A percentile compares a stretch with the other conserved stretches of the same genome.
Conservation (phyloP, 306 rosid genomes). For the Pterocarpus santalinus region DNA sequence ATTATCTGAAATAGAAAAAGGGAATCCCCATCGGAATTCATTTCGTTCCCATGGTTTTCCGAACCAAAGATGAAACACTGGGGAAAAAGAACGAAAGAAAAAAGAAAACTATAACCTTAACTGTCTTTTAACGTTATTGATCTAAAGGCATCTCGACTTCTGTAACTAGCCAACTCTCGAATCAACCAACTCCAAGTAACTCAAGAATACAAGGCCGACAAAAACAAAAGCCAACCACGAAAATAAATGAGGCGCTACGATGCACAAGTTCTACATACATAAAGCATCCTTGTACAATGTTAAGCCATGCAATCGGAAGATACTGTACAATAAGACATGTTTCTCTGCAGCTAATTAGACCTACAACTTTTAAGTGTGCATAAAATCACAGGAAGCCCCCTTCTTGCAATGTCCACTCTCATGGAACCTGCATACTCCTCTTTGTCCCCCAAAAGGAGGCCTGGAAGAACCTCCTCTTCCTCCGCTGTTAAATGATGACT, state of each 20-base stretch:
- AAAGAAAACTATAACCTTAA: background rate
- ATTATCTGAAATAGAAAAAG: too few relatives aligned
- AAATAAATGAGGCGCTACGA: conserved; percentile 51
- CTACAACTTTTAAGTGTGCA: conserved; percentile 67
- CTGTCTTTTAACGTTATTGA: conserved; percentile 8
- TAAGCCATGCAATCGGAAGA: conserved; percentile 51
- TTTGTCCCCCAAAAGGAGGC: conserved; percentile 77
- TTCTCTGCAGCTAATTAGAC: conserved; percentile 47
- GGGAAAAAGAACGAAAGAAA: too few relatives aligned
- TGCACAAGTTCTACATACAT: conserved; percentile 58
- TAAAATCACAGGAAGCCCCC: conserved; percentile 84
- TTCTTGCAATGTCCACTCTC: conserved; percentile 92
- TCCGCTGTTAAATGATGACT: conserved; percentile 67
- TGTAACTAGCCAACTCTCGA: conserved; percentile 34
- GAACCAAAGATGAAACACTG: background rate
- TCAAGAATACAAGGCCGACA: conserved; percentile 31
- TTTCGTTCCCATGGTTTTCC: background rate
- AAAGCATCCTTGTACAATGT: conserved; percentile 57
- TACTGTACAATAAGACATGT: conserved; percentile 81
- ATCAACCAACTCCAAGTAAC: conserved; percentile 41
- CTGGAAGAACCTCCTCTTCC: conserved; percentile 79
- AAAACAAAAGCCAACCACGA: conserved; percentile 4
- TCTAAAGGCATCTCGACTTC: conserved; percentile 24
- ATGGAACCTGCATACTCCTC: conserved; percentile 79
- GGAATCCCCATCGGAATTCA: background rate